These are phyloP conservation scores for Fusarium verticillioides DNA, from an alignment of 2,329 filamentous ascomycete genomes.

Conservation along the genomic window DNA sequence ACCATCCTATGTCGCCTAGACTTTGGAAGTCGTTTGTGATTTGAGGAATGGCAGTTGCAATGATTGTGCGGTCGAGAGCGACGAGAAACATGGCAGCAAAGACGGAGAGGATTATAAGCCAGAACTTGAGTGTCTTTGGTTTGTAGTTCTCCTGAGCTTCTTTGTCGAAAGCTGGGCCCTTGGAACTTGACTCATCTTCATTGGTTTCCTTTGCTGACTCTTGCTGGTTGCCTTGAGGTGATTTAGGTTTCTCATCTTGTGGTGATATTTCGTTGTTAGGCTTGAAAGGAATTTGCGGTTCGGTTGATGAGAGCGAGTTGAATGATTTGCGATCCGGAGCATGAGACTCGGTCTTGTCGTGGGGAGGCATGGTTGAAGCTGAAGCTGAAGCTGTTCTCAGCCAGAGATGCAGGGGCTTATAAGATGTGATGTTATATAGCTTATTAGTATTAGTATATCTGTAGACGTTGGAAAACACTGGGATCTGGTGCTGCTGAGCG, in stretches of 20 bases:
- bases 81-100: conserved; percentile 68
- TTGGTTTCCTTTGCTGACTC: conserved; percentile 16
- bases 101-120: conserved; percentile 64
- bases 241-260: neutral
- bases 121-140: conserved; percentile 65
- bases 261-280: neutral
- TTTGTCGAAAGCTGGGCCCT: conserved; percentile 36
- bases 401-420: neutral
- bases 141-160: conserved; percentile 58
- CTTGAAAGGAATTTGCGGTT: conserved; percentile 4
- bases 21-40: conserved; percentile 69
- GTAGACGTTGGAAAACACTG: neutral
- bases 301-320: conserved; percentile 36
- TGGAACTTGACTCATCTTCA: conserved; percentile 25
- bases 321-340: conserved; percentile 24
- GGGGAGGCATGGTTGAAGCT: conserved; percentile 22
- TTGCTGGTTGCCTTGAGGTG: neutral
- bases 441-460: neutral
- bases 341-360: neutral
- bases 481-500: neutral
- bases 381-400: neutral
- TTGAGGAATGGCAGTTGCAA: conserved; percentile 64
- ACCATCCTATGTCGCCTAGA: conserved; percentile 72
- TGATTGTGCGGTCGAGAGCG: conserved; percentile 67
- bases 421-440: neutral